Base-by-base conservation (phyloP, 495 filamentous ascomycete genomes). In the Massariosphaeria phaeospora region DNA sequence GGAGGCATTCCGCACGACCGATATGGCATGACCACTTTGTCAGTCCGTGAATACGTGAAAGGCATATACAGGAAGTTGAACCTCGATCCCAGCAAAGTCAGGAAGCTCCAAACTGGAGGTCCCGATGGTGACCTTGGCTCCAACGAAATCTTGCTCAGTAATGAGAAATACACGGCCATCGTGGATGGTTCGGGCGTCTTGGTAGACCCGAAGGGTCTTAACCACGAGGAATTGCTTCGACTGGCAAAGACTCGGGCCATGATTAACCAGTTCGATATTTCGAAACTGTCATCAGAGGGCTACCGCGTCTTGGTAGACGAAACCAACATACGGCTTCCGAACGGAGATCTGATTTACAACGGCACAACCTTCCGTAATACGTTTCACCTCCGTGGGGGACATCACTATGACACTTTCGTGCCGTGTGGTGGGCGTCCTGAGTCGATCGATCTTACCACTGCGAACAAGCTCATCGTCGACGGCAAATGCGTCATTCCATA, bases 11-110 rank as follows among this genome's bases (percentile, higher is more conserved):
- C 93, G 3, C 93, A 98, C 69, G 93, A 98, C 63, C 70, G 74
- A 12, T 98, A 97, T 68, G 93, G 93, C 69, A 98, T 98, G 93
- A 98, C 93, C 8, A 97, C 93, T 0, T 70, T 96, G 46, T 96
- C 91, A 9, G 93, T 98, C 21, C 87, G 93, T 34, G 89, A 97
- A 69, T 97, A 91, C 57, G 84, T 97, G 45, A 82, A 89, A 48
- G 93, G 93, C 39, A 98, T 98, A 66, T 96, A 98, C 73, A 86
- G 93, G 63, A 96, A 97, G 77, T 73, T 94, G 43, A 82, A 88
- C 55, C 79, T 98, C 43, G 87, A 97, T 60, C 85, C 88, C 2
- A 80, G 84, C 44, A 82, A 77, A 17, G 83, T 96, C 58, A 77
- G 78, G 63, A 98, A 98, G 76, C 80, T 98, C 78, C 93, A 98